A percentile compares a stretch with the other conserved stretches of the same genome.
phyloP scores from a whole-genome alignment of 2,329 filamentous ascomycete species.

The Falciphora oryzae region DNA sequence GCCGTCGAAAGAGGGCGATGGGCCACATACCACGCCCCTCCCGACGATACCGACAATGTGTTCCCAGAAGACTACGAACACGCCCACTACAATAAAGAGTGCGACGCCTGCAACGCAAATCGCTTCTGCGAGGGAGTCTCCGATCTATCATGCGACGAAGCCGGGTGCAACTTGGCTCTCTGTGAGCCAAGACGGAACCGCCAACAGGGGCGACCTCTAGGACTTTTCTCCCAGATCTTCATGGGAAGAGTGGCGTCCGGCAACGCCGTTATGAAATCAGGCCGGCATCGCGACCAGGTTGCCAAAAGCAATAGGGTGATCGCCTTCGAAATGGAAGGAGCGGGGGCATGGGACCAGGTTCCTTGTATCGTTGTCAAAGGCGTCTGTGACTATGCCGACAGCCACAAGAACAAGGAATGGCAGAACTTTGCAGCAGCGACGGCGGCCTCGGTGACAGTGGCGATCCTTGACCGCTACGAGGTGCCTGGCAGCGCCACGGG shows the following conservation, averaged over 20 bases:
- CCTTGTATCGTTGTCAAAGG: conserved; percentile 26
- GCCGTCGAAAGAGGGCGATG: background rate
- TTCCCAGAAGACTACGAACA: conserved; percentile 8
- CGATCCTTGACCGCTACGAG: background rate
- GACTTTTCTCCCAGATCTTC: background rate
- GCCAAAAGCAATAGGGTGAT: background rate
- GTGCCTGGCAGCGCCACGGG: background rate
- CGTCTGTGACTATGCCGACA: conserved; percentile 33
- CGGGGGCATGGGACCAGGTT: conserved; percentile 25
- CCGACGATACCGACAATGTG: background rate
- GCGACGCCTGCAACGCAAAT: background rate
- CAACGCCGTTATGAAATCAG: background rate
- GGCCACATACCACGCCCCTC: background rate
- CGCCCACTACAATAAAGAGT: background rate
- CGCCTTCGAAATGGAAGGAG: conserved; percentile 30
- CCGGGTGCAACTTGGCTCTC: too few relatives aligned
- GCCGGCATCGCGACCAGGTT: background rate
- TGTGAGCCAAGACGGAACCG: too few relatives aligned
- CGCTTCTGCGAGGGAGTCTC: too few relatives aligned
- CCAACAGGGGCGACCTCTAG: too few relatives aligned
- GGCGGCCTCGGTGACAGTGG: conserved; percentile 26
- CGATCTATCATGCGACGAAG: too few relatives aligned
- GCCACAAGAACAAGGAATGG: conserved; percentile 31
- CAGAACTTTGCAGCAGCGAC: conserved; percentile 30
- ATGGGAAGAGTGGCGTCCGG: too few relatives aligned